phyloP scores from a whole-genome alignment of 768 basidiomycete genomes.

The Mycena maculata region DNA sequence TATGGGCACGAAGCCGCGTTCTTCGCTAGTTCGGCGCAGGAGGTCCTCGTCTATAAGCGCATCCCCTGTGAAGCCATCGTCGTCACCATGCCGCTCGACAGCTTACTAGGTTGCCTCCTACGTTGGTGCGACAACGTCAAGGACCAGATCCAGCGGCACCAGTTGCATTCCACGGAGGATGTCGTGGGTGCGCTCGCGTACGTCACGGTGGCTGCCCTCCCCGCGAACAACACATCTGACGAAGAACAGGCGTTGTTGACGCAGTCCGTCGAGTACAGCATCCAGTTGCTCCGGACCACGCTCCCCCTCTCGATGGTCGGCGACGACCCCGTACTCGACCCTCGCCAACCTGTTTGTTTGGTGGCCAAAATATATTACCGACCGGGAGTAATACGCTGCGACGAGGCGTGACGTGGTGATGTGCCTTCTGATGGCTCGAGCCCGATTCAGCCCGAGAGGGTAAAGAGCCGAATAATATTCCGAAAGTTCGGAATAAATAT shows the following conservation, averaged over 20 bases:
- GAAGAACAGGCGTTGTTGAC: neutral
- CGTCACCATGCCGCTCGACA: neutral
- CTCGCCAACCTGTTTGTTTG: slow-evolving; percentile 28
- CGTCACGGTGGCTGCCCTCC: neutral
- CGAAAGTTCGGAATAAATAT: too few relatives aligned
- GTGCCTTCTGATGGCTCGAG: too few relatives aligned
- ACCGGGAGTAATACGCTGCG: too few relatives aligned
- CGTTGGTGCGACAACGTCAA: slow-evolving; percentile 9
- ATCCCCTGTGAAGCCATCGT: slow-evolving; percentile 12
- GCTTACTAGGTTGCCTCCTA: neutral
- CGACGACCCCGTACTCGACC: neutral
- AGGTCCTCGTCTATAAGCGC: slow-evolving; percentile 11
- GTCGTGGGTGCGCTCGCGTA: neutral
- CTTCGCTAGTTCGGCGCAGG: slow-evolving; percentile 18
- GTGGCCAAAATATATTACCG: slow-evolving; percentile 27
- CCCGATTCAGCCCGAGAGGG: too few relatives aligned
- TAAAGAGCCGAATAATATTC: too few relatives aligned
- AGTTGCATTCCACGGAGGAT: slow-evolving; percentile 5
- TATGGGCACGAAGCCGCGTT: neutral
- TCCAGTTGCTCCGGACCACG: neutral
- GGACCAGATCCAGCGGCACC: neutral
- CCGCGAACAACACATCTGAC: neutral
- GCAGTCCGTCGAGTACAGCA: slow-evolving; percentile 9
- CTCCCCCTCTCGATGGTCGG: neutral
- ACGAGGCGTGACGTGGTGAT: too few relatives aligned